Percentiles rank a stretch among this genome's conserved stretches.
Conservation (phyloP, 257 asterid species). For the Agastache rugosa region DNA sequence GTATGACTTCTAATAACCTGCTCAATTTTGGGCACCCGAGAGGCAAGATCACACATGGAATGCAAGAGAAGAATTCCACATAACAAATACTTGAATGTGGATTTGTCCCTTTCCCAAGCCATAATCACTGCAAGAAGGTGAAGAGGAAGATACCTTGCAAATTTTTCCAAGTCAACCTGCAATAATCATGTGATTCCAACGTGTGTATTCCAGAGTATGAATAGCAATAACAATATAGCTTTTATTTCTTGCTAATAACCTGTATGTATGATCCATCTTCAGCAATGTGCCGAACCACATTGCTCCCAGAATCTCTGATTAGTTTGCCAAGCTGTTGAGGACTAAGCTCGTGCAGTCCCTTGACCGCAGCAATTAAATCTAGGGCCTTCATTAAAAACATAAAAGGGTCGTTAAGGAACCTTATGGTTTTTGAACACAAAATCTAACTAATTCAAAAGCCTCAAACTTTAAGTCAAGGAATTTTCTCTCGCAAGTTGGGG, state of each 20-base stretch:
- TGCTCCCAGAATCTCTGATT: conserved; percentile 79
- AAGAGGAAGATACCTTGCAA: conserved; percentile 83
- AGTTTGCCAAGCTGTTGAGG: conserved; percentile 82
- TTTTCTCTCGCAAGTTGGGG: neutral
- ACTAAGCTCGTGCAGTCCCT: conserved; percentile 80
- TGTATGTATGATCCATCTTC: conserved; percentile 71
- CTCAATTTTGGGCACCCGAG: conserved; percentile 85
- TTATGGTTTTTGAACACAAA: neutral
- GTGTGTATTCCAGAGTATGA: conserved; percentile 7
- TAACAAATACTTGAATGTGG: conserved; percentile 78
- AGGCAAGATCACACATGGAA: conserved; percentile 86
- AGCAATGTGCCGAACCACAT: conserved; percentile 53
- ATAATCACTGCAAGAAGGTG: conserved; percentile 88
- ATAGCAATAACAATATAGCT: conserved; percentile 18
- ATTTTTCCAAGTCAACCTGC: conserved; percentile 84
- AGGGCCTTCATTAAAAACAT: conserved; percentile 58
- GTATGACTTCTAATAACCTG: conserved; percentile 61
- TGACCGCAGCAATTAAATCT: conserved; percentile 84
- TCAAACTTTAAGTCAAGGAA: neutral
- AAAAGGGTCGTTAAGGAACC: conserved; percentile 37
- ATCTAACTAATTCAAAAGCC: conserved; percentile 19
- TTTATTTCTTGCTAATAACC: conserved; percentile 51
- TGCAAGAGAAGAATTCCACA: conserved; percentile 89
- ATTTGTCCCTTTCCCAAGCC: conserved; percentile 76
- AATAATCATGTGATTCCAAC: conserved; percentile 35